These are phyloP conservation scores for Discostella stelligera DNA, from an alignment of 352 stramenopile genomes.

Conservation along the genomic window DNA sequence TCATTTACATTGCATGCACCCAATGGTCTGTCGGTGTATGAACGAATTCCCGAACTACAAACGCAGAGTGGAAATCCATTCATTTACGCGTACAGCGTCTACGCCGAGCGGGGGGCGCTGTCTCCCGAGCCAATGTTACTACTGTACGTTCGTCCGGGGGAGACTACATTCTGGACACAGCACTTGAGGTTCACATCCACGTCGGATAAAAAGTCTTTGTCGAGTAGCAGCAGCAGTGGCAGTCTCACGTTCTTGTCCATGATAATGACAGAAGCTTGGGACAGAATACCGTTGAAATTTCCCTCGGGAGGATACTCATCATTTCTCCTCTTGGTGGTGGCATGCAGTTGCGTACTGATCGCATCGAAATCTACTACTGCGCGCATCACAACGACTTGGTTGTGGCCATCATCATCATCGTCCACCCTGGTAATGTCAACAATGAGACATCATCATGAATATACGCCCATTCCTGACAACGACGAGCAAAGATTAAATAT, in stretches of 20 bases:
- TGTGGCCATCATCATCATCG: background rate
- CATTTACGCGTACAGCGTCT: constrained; percentile 81
- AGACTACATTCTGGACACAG: constrained; percentile 73
- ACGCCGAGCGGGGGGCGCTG: constrained; percentile 70
- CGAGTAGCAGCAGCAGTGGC: constrained; percentile 1
- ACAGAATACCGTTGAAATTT: constrained; percentile 3
- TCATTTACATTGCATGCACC: constrained; percentile 60
- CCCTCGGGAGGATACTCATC: background rate
- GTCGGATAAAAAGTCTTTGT: background rate
- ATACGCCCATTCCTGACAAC: background rate
- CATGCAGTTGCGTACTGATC: constrained; percentile 20
- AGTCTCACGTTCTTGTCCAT: constrained; percentile 23
- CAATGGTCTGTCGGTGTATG: constrained; percentile 55
- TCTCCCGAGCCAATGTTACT: constrained; percentile 75
- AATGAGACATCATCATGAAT: background rate
- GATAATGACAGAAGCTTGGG: constrained; percentile 19
- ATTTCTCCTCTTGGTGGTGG: constrained; percentile 14
- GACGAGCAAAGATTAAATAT: background rate
- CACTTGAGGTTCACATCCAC: constrained; percentile 39
- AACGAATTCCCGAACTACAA: constrained; percentile 63
- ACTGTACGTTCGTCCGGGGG: constrained; percentile 58
- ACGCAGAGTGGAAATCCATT: constrained; percentile 46
- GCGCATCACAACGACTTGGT: background rate
- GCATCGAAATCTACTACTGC: background rate
- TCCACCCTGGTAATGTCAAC: background rate